Conservation (phyloP, 192 early-diverging fungal genomes). For the Entomortierella beljakovae region DNA sequence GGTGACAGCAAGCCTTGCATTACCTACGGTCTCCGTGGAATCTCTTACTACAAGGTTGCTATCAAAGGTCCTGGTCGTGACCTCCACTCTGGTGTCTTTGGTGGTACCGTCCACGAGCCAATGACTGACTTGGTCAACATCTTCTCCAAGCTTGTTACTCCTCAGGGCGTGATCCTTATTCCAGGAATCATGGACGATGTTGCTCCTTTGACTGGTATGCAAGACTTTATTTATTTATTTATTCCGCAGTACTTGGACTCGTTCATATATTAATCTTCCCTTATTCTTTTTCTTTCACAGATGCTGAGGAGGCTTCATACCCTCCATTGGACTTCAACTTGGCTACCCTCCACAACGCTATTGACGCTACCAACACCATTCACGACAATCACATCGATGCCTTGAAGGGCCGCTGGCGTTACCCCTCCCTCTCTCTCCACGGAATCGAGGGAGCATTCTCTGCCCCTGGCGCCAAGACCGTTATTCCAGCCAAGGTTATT, state of each 20-base stretch:
- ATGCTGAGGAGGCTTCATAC: constrained; percentile 86
- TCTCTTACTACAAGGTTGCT: constrained; percentile 72
- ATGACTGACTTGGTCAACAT: constrained; percentile 94
- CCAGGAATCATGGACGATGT: constrained; percentile 95
- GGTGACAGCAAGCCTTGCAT: constrained; percentile 96
- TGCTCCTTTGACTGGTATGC: constrained; percentile 76
- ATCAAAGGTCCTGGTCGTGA: constrained; percentile 89
- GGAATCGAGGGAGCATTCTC: constrained; percentile 99
- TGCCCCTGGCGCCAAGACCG: constrained; percentile 93
- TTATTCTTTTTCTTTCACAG: constrained; percentile 33
- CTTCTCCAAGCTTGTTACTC: constrained; percentile 85
- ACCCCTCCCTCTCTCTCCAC: constrained; percentile 95
- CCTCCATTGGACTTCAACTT: constrained; percentile 84
- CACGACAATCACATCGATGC: constrained; percentile 79
- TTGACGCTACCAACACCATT: constrained; percentile 82
- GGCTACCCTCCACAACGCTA: constrained; percentile 81
- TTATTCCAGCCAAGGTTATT: constrained; percentile 93
- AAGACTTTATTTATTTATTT: background rate
- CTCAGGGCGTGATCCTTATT: constrained; percentile 89
- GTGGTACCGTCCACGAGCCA: constrained; percentile 95
- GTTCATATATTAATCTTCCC: background rate
- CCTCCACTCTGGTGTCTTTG: constrained; percentile 97
- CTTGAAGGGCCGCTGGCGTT: constrained; percentile 94
- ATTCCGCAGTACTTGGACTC: background rate
- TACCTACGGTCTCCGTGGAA: constrained; percentile 95